Conservation (phyloP, 495 filamentous ascomycete species). For the Coniosporium apollinis region DNA sequence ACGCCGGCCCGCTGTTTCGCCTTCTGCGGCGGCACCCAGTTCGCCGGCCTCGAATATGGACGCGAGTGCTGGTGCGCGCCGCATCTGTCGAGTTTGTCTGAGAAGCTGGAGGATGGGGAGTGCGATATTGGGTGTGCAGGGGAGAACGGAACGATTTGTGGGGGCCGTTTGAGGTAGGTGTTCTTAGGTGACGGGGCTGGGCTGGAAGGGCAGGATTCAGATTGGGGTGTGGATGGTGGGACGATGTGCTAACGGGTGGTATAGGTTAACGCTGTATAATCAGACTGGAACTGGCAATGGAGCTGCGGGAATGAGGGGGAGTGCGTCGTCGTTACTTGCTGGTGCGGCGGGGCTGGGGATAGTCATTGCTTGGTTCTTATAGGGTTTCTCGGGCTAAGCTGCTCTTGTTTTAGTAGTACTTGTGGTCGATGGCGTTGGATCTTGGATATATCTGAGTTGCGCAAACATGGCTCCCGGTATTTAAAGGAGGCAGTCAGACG, state of each 20-base stretch:
- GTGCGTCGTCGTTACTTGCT: too few species aligned
- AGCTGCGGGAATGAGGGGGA: too few species aligned
- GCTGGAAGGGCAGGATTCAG: not conserved
- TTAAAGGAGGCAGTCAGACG: too few species aligned
- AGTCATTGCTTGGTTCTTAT: too few species aligned
- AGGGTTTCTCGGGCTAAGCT: too few species aligned
- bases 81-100: constrained; percentile 8
- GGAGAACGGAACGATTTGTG: constrained; percentile 13
- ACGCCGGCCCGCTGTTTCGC: constrained; percentile 14
- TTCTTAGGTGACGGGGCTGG: not conserved
- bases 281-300: constrained; percentile 1
- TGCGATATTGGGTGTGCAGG: constrained; percentile 14
- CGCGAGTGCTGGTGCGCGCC: constrained; percentile 18
- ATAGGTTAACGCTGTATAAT: constrained; percentile 7
- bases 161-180: constrained; percentile 9
- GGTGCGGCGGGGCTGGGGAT: too few species aligned
- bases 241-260: not conserved
- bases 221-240: not conserved
- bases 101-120: constrained; percentile 9
- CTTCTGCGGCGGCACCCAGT: constrained; percentile 14
- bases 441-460: too few species aligned
- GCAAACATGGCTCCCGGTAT: too few species aligned
- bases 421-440: too few species aligned
- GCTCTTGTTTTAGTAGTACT: too few species aligned
- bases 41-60: constrained; percentile 19